Base-by-base conservation (phyloP, 768 basidiomycete species). In the Peribolospora kevripleyi region DNA sequence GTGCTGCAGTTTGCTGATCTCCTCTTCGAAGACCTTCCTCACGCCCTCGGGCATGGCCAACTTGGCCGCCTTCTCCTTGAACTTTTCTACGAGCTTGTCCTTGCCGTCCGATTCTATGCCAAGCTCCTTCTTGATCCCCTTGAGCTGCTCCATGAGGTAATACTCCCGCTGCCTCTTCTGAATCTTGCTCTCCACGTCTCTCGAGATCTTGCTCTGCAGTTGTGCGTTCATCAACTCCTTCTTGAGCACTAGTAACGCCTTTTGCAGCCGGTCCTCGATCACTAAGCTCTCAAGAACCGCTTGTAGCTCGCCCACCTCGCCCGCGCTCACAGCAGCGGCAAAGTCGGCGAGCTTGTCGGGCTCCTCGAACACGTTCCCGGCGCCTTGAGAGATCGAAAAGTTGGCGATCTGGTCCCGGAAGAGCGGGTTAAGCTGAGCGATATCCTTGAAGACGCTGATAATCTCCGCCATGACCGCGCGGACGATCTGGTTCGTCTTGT, bases 391-490 rank as follows among this genome's bases (percentile, higher is more conserved):
- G 68, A 91, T 87, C 11, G 83, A 83, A 68, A 93, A 93, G 66
- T 86, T 87, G 59, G 88, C 87, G 61, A 95, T 91, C 65, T 95
- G 90, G 71, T 95, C 91, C 47, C 90, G 82, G 80, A 97, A 95
- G 60, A 95, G 78, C 2, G 88, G 88, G 68, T 93, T 91, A 47
- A 95, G 75, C 66, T 90, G 85, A 0, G 90, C 90, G 57, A 97
- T 93, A 65, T 95, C 90, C 72, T 97, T 97, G 77, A 97, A 95
- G 45, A 90, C 86, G 48, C 83, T 81, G 60, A 97, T 82, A 57
- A 97, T 86, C 69, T 97, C 91, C 47, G 81, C 81, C 78, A 87
- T 90, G 69, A 93, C 84, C 4, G 91, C 91, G 38, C 87, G 82
- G 61, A 91, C 81, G 67, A 90, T 82, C 66, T 93, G 88, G 68